Conservation (phyloP, 2,329 filamentous ascomycete genomes). For the Clarireedia sp. region DNA sequence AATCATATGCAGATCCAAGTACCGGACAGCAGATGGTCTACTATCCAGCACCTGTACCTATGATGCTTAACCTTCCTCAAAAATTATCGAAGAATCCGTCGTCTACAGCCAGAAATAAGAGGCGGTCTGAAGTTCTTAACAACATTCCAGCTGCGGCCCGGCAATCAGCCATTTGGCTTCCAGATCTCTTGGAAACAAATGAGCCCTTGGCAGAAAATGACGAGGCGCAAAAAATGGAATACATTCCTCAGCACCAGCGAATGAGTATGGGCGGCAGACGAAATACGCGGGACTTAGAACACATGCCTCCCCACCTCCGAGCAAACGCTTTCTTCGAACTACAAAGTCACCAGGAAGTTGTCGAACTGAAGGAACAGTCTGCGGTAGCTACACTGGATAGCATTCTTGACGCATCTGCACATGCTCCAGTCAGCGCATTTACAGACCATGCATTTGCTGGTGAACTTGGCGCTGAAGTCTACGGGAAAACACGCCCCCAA, state of each 20-base stretch:
- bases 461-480: constrained; percentile 65
- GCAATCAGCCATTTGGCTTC: constrained; percentile 32
- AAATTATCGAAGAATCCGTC: constrained; percentile 71
- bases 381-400: constrained; percentile 83
- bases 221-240: constrained; percentile 23
- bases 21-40: constrained; percentile 80
- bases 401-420: constrained; percentile 82
- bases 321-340: constrained; percentile 88
- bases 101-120: constrained; percentile 54
- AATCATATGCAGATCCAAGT: constrained; percentile 54
- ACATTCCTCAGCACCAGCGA: constrained; percentile 29
- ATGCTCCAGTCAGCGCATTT: constrained; percentile 83
- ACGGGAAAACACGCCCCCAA: constrained; percentile 50
- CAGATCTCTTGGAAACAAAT: constrained; percentile 26
- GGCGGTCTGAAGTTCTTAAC: constrained; percentile 65
- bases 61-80: constrained; percentile 86
- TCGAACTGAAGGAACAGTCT: constrained; percentile 66
- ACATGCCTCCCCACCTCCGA: constrained; percentile 73
- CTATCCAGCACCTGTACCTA: constrained; percentile 90
- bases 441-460: constrained; percentile 82
- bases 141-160: constrained; percentile 45
- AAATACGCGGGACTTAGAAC: constrained; percentile 35
- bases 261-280: constrained; percentile 27
- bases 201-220: constrained; percentile 17
- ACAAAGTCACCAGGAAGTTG: constrained; percentile 37